Evolutionary conservation across 2,329 filamentous ascomycete species (phyloP), one percentile per base, ranked within the genome.

Genomic region (Stenocarpella maydis): DNA sequence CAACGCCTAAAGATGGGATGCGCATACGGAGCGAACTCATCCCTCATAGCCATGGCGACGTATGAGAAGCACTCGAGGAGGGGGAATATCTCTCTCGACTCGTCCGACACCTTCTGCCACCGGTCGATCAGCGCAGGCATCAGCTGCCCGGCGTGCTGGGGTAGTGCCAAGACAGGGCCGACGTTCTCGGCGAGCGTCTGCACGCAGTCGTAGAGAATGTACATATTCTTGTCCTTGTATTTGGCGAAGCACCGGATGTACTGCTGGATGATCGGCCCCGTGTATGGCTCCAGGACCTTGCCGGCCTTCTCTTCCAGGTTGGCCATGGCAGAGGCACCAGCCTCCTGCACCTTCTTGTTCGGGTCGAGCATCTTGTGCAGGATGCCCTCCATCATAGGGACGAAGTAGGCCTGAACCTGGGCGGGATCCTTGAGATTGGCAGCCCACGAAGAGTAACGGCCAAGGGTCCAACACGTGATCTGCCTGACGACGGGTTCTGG

Each of bases 141-240:
- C 70, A 99, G 86, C 74, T 94, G 87, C 72, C 92, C 88, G 49
- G 95, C 90, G n/a, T 97, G 87, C 65, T 95, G 88, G 8, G 92
- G 92, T 71, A 89, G 86, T n/a, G 94, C 92, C 73, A 99, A 85
- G 41, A 92, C 89, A 8, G 91, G 90, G 14, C 94, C 94, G 67
- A 98, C 92, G 76, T 94, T 92, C 80, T 99, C 96, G 4, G 96
- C 96, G 69, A 99, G 85, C 0, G 96, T 99, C 82, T 99, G 96
- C 41, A 99, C 93, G 79, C 96, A 98, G 82, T 99, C 96, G 82
- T 99, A 99, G 41, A 99, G 88, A 67, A 98, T 97, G 83, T 97
- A 98, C 90, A 98, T 98, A 83, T 99, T 99, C 76, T 94, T 91
- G 80, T 98, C 95, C 86, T 99, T 98, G 88, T 98, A 99, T 81